These are phyloP conservation scores for Hypoxylon crocopeplum DNA, from an alignment of 495 filamentous ascomycete genomes.

Conservation along the genomic window DNA sequence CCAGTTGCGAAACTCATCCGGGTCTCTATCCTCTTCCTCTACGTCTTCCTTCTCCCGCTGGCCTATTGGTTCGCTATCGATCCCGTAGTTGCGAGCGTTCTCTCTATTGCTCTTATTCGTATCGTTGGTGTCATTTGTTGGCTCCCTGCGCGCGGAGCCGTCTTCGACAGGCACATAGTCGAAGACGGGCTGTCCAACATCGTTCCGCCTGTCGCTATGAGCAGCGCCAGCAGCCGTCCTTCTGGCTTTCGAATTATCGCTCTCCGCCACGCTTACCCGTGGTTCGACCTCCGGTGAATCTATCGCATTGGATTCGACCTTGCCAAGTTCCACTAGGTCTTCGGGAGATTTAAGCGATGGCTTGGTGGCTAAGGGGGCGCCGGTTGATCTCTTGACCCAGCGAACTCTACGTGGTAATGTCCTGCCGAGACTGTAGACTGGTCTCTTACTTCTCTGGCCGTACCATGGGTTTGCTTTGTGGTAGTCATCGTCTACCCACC, in stretches of 20 bases:
- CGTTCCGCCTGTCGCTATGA: slow-evolving; percentile 22
- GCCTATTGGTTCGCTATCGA: slow-evolving; percentile 37
- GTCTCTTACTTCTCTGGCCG: slow-evolving; percentile 50
- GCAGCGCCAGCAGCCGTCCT: slow-evolving; percentile 23
- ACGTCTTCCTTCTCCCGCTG: slow-evolving; percentile 18
- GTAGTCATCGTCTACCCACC: slow-evolving; percentile 42
- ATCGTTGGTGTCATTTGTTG: slow-evolving; percentile 18
- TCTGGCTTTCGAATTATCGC: not conserved
- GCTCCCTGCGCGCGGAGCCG: slow-evolving; percentile 20
- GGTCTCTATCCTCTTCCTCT: slow-evolving; percentile 48
- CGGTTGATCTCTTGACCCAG: slow-evolving; percentile 53
- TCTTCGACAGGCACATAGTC: slow-evolving; percentile 30
- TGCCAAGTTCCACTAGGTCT: slow-evolving; percentile 21
- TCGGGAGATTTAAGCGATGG: slow-evolving; percentile 9
- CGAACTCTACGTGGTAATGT: slow-evolving; percentile 58
- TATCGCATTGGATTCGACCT: not conserved
- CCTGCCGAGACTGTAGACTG: slow-evolving; percentile 58
- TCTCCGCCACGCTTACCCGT: not conserved
- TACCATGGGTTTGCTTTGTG: slow-evolving; percentile 55
- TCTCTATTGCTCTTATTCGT: slow-evolving; percentile 8
- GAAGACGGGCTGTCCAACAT: slow-evolving; percentile 34
- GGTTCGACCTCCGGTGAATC: not conserved
- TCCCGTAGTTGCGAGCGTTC: slow-evolving; percentile 10
- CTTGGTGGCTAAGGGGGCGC: slow-evolving; percentile 39
- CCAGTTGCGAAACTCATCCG: slow-evolving; percentile 58